Evolutionary conservation across 371 early-diverging fungal species (phyloP), one percentile per base, ranked within the genome.

Genomic region (Actinomortierella ambigua): DNA sequence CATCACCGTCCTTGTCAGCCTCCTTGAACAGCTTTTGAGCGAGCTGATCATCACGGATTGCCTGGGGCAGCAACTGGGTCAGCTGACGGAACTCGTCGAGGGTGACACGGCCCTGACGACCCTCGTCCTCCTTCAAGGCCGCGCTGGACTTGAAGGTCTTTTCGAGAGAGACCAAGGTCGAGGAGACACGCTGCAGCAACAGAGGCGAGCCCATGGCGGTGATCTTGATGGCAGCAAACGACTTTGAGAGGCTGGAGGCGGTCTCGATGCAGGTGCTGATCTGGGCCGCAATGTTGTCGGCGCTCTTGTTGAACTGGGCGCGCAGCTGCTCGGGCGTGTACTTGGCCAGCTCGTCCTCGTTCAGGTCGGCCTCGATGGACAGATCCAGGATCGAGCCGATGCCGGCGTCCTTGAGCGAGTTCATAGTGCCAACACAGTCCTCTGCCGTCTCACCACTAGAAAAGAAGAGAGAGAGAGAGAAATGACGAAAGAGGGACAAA

Each of bases 371-470:
- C 73, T 98, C 98, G 44, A 95, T 84, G 0, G 94, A 91, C 20
- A 93, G 79, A 75, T 95, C 97, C 42, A 96, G 85, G 67, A 96
- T 96, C 34, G 91, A 87, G 22, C 91, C 90, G 77, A 98, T 92
- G 7, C 91, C 88, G 15, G 80, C 70, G 22, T 77, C 69, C 55
- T 86, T 75, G 55, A 96, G 82, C 22, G 67, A 52, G 42, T 84
- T 82, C 93, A 98, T 95, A 17, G 88, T 88, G n/a, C 88, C 87
- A 9, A 88, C 79, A 59, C 95, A 92, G 66, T 96, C 96, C 14
- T 86, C 87, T 28, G 91, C 83, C 17, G 90, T 88, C 78, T 98
- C 97, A 57, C 98, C 98, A 44, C 81, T 78, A 15, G 23, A 50
- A 22, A 24, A 49, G 53, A 41, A 14, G 13, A 57, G 44, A 40